phyloP scores from a whole-genome alignment of 129 eudicot genomes.

The Smallanthus sonchifolius region DNA sequence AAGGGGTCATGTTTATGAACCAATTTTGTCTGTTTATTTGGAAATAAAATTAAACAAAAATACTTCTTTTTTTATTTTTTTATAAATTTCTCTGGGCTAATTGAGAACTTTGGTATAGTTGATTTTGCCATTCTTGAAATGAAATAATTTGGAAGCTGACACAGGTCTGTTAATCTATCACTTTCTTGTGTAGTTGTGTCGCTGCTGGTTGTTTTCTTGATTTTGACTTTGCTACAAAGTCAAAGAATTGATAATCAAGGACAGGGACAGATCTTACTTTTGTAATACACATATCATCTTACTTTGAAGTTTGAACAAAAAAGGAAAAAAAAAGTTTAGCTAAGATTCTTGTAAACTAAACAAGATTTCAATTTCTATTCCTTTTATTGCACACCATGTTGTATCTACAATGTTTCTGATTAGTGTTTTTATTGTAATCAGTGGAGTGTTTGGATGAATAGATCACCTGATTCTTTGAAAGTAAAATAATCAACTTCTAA shows the following conservation, averaged over 20 bases:
- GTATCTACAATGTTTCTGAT: no score
- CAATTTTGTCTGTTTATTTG: not conserved
- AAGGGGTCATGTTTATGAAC: not conserved
- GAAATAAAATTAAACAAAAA: not conserved
- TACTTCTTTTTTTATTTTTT: not conserved
- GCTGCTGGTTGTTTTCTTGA: not conserved
- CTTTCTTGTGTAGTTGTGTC: not conserved
- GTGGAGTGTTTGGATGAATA: no score
- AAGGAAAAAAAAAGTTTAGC: not conserved
- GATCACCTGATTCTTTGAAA: no score
- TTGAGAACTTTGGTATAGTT: not conserved
- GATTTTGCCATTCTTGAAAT: slow-evolving; percentile 1
- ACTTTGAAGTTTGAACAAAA: not conserved
- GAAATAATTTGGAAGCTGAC: slow-evolving; percentile 1
- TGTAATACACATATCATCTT: slow-evolving; percentile 20
- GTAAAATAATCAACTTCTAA: no score
- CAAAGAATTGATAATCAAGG: not conserved
- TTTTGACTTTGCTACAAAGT: not conserved
- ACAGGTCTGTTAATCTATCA: not conserved
- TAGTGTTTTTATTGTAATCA: no score
- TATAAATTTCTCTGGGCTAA: not conserved
- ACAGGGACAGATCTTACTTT: not conserved
- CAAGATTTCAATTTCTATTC: no score
- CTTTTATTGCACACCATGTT: no score
- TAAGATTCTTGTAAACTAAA: no score